Conservation (phyloP, 2,329 filamentous ascomycete species). For the Raffaelea albimanens region DNA sequence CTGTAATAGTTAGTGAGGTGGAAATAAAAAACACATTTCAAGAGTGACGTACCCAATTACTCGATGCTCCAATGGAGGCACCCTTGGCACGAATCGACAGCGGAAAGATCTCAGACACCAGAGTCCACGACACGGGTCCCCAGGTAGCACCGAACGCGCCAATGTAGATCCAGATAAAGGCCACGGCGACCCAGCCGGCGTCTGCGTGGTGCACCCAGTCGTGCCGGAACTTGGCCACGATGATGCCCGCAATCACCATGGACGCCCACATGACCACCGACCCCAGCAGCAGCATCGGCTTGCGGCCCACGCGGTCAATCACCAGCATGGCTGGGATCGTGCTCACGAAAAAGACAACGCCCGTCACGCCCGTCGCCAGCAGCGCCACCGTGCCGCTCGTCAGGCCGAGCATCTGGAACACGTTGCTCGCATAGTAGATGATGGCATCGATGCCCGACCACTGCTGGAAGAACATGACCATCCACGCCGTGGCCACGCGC, state of each 20-base stretch:
- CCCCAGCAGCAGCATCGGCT: constrained; percentile 51
- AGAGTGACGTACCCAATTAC: constrained; percentile 54
- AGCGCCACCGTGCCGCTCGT: constrained; percentile 48
- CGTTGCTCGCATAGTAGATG: constrained; percentile 59
- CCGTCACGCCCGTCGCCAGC: constrained; percentile 54
- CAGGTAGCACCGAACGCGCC: constrained; percentile 66
- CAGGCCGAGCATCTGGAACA: constrained; percentile 56
- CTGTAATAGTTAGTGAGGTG: not conserved
- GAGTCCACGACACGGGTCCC: constrained; percentile 66
- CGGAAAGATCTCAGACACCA: constrained; percentile 67
- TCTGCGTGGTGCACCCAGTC: constrained; percentile 46
- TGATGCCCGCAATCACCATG: constrained; percentile 61
- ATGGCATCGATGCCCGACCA: constrained; percentile 44
- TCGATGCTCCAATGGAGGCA: constrained; percentile 55
- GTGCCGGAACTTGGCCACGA: constrained; percentile 52
- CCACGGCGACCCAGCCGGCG: constrained; percentile 59
- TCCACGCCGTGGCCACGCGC: constrained; percentile 26
- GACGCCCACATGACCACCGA: constrained; percentile 61
- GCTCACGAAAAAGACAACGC: constrained; percentile 37
- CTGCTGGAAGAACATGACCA: constrained; percentile 48
- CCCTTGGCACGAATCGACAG: constrained; percentile 61
- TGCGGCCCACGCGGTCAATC: constrained; percentile 54
- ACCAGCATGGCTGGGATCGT: constrained; percentile 46
- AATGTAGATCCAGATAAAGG: constrained; percentile 66
- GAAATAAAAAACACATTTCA: constrained; percentile 10